A percentile compares a stretch with the other conserved stretches of the same genome.
Evolutionary conservation across 2,329 filamentous ascomycete species (phyloP).

Genomic region (Aspergillus melleus): DNA sequence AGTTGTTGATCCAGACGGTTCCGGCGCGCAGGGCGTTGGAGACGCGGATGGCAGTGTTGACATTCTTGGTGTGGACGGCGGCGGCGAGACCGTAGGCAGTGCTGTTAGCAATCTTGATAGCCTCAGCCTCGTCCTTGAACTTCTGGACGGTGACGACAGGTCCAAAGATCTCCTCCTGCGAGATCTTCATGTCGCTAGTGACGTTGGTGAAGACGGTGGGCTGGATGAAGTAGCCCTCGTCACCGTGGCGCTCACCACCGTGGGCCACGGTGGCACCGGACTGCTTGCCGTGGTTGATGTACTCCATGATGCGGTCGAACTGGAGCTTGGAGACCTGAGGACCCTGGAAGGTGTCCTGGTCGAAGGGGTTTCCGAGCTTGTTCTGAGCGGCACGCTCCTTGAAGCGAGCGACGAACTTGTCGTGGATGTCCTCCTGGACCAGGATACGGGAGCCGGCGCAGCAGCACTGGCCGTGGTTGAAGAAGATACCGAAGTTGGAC

Average conservation of each 20-base stretch:
- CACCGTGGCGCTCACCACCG: constrained; percentile 69
- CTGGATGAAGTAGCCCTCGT: constrained; percentile 84
- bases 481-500: constrained; percentile 30
- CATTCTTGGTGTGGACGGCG: constrained; percentile 72
- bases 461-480: constrained; percentile 30
- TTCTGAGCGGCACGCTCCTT: constrained; percentile 72
- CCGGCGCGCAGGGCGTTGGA: constrained; percentile 70
- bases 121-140: constrained; percentile 72
- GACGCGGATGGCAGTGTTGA: constrained; percentile 77
- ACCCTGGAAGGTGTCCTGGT: constrained; percentile 76
- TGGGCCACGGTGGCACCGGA: constrained; percentile 64
- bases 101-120: constrained; percentile 68
- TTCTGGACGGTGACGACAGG: constrained; percentile 73
- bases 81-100: constrained; percentile 74
- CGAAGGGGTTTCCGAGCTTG: constrained; percentile 78
- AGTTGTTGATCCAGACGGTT: constrained; percentile 65
- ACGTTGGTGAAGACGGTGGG: constrained; percentile 80
- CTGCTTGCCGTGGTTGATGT: constrained; percentile 65
- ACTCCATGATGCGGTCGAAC: constrained; percentile 79
- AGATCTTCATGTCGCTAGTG: constrained; percentile 66
- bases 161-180: constrained; percentile 78
- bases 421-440: constrained; percentile 27
- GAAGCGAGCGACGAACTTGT: constrained; percentile 68
- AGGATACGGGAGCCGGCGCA: constrained; percentile 26
- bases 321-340: constrained; percentile 80